A percentile compares a stretch with the other conserved stretches of the same genome.
phyloP scores from a whole-genome alignment of 1,284 basidiomycete genomes.

The Sphaerobolus stellatus region DNA sequence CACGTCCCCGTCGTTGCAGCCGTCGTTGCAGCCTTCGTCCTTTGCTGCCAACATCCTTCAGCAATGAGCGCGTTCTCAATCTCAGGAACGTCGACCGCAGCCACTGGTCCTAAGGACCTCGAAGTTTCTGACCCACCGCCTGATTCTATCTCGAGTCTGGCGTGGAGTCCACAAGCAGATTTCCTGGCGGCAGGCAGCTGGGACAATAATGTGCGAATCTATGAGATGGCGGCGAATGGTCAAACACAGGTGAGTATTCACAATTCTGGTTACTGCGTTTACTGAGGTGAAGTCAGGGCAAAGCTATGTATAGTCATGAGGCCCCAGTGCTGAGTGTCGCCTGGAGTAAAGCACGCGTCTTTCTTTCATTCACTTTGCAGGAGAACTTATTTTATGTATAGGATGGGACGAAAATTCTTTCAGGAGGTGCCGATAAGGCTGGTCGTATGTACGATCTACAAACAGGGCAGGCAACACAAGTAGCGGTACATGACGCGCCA shows the following conservation, averaged over 20 bases:
- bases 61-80: too few relatives aligned
- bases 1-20: too few relatives aligned
- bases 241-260: constrained; percentile 56
- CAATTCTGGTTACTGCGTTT: constrained; percentile 39
- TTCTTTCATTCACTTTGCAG: too few relatives aligned
- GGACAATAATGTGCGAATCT: constrained; percentile 75
- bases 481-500: constrained; percentile 84
- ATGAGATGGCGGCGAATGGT: constrained; percentile 55
- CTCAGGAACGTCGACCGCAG: constrained; percentile 14
- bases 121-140: constrained; percentile 72
- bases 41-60: too few relatives aligned
- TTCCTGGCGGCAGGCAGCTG: constrained; percentile 76
- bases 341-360: constrained; percentile 69
- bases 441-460: constrained; percentile 79
- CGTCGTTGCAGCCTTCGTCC: too few relatives aligned
- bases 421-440: constrained; percentile 85
- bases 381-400: constrained; percentile 14
- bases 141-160: constrained; percentile 71
- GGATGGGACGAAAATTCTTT: constrained; percentile 81
- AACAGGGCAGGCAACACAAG: constrained; percentile 69
- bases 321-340: constrained; percentile 80
- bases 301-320: constrained; percentile 82
- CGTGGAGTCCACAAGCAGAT: constrained; percentile 65
- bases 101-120: constrained; percentile 59
- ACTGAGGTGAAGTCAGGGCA: constrained; percentile 61